Evolutionary conservation across 2,329 filamentous ascomycete species (phyloP).

Genomic region (Alternaria dauci): DNA sequence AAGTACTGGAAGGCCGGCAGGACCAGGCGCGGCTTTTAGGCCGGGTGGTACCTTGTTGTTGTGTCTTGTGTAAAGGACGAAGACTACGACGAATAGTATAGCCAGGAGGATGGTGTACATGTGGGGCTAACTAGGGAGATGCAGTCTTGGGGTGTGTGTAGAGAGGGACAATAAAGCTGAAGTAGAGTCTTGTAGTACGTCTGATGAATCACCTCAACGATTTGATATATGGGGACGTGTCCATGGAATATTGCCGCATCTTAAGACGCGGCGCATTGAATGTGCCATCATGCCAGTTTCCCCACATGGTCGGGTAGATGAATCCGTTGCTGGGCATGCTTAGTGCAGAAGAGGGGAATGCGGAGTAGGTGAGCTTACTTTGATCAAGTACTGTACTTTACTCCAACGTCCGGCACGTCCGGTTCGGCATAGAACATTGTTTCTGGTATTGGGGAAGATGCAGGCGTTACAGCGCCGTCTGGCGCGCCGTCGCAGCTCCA

Average conservation of each 20-base stretch:
- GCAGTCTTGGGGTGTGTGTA: not conserved
- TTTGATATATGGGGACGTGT: not conserved
- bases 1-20: constrained; percentile 36
- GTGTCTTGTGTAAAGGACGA: constrained; percentile 23
- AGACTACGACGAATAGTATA: constrained; percentile 16
- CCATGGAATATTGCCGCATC: not conserved
- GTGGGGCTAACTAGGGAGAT: constrained; percentile 18
- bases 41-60: constrained; percentile 26
- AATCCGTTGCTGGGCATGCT: not conserved
- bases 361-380: constrained; percentile 10
- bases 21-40: constrained; percentile 32
- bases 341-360: constrained; percentile 20
- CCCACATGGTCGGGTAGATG: constrained; percentile 23
- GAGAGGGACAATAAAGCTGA: not conserved
- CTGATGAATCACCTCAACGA: not conserved
- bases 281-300: constrained; percentile 6
- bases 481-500: not conserved
- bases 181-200: not conserved
- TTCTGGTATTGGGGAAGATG: not conserved
- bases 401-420: constrained; percentile 1
- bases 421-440: not conserved
- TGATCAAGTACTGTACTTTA: not conserved
- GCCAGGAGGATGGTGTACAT: constrained; percentile 29
- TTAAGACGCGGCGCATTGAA: constrained; percentile 3
- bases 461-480: not conserved